phyloP scores from a whole-genome alignment of 768 basidiomycete species.

The Boletus eberwhitei region DNA sequence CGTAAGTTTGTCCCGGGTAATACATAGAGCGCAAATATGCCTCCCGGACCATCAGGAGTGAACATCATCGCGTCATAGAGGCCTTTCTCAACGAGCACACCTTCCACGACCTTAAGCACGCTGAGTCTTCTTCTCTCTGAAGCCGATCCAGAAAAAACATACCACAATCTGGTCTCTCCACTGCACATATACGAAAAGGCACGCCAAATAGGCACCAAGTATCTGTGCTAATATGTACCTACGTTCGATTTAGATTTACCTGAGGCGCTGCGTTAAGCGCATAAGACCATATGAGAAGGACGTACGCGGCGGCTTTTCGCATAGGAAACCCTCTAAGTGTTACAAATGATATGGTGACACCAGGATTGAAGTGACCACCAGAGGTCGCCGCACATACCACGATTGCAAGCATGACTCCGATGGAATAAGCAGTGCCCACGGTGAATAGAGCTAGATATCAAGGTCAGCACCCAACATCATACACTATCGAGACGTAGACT shows the following conservation, averaged over 20 bases:
- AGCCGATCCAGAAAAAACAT: conserved; percentile 41
- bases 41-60: conserved; percentile 33
- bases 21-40: conserved; percentile 38
- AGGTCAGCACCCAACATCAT: background rate
- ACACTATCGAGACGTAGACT: conserved; percentile 21
- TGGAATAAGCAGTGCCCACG: conserved; percentile 54
- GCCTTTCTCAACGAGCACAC: conserved; percentile 26
- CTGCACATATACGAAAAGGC: conserved; percentile 57
- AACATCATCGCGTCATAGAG: conserved; percentile 34
- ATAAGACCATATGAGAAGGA: conserved; percentile 10
- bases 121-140: conserved; percentile 10
- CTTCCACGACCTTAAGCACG: conserved; percentile 26
- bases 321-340: conserved; percentile 55
- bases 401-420: conserved; percentile 60
- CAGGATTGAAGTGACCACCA: conserved; percentile 66
- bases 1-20: conserved; percentile 30
- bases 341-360: conserved; percentile 50
- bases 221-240: conserved; percentile 69
- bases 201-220: conserved; percentile 62
- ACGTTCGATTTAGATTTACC: conserved; percentile 1
- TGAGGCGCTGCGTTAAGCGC: background rate
- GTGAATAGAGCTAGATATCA: conserved; percentile 47
- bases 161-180: conserved; percentile 53
- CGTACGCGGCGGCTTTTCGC: conserved; percentile 49
- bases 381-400: conserved; percentile 50